A percentile compares a stretch with the other conserved stretches of the same genome.
Conservation (phyloP, 345 rosid species). For the Adansonia digitata region DNA sequence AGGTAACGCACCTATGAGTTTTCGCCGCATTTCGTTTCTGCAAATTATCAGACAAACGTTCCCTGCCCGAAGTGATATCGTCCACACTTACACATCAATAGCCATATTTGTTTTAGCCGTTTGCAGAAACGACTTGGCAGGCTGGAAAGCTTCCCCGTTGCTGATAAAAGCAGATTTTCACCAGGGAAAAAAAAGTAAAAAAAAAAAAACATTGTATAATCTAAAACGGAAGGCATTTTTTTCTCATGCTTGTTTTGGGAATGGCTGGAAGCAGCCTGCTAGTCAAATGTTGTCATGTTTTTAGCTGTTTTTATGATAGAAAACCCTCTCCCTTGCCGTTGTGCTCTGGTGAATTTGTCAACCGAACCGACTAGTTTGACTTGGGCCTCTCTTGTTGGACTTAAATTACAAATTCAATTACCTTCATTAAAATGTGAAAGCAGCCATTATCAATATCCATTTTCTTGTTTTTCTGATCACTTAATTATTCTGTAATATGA, state of each 20-base stretch:
- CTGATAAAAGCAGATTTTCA: neutral
- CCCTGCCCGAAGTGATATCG: too few species aligned
- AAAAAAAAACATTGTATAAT: neutral
- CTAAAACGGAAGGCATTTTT: neutral
- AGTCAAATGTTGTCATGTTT: neutral
- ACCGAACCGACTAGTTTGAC: constrained; percentile 18
- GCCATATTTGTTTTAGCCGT: too few species aligned
- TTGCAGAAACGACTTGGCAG: too few species aligned
- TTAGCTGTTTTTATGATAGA: constrained; percentile 6
- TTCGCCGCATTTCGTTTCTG: too few species aligned
- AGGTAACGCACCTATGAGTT: too few species aligned
- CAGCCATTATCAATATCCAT: neutral
- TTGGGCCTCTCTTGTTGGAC: neutral
- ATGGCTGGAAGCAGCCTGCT: neutral
- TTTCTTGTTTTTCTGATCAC: neutral
- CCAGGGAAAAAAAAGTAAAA: too few species aligned
- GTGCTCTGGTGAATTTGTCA: constrained; percentile 4
- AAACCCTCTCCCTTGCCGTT: neutral
- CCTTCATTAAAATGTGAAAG: neutral
- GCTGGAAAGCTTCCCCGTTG: too few species aligned
- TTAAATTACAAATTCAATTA: neutral
- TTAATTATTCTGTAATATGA: neutral
- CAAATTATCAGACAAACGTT: too few species aligned
- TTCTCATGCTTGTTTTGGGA: neutral
- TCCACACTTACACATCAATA: too few species aligned